These are phyloP conservation scores for Oryza meridionalis DNA, from an alignment of 176 grass and related monocot genomes.

Conservation along the genomic window DNA sequence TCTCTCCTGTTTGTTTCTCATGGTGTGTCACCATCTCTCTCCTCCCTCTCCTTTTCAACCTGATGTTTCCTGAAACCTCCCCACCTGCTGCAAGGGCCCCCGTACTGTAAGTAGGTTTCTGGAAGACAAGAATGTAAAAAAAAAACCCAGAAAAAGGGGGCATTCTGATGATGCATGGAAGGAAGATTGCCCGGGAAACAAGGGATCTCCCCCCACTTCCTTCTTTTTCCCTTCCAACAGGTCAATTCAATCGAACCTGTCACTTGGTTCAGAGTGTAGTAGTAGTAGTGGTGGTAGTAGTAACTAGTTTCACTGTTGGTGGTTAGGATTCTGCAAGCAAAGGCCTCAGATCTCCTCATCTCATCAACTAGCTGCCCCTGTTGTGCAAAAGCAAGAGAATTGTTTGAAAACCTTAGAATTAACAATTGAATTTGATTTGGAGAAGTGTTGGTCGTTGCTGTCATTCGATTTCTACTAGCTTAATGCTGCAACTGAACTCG, in stretches of 20 bases:
- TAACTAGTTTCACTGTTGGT: constrained; percentile 41
- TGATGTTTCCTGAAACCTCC: constrained; percentile 65
- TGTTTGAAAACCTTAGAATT: constrained; percentile 7
- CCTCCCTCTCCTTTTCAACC: constrained; percentile 45
- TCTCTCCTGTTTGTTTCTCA: constrained; percentile 37
- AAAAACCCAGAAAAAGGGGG: constrained; percentile 20
- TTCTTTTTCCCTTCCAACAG: constrained; percentile 41
- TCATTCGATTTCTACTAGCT: background rate
- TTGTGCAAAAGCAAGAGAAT: background rate
- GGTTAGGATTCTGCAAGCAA: constrained; percentile 42
- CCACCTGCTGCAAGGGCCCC: constrained; percentile 35
- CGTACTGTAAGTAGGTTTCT: constrained; percentile 49
- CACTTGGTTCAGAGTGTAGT: constrained; percentile 28
- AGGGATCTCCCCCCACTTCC: constrained; percentile 44
- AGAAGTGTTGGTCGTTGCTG: background rate
- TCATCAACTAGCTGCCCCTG: constrained; percentile 62
- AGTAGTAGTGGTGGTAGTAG: constrained; percentile 30
- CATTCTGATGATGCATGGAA: constrained; percentile 30
- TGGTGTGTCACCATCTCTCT: constrained; percentile 45
- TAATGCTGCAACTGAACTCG: constrained; percentile 27
- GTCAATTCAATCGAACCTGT: constrained; percentile 54
- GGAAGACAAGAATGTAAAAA: constrained; percentile 33
- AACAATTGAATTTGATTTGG: background rate
- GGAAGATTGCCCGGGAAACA: constrained; percentile 62
- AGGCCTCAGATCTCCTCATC: constrained; percentile 49